Evolutionary conservation across 768 basidiomycete genomes (phyloP).

Genomic region (Lactarius quietus): DNA sequence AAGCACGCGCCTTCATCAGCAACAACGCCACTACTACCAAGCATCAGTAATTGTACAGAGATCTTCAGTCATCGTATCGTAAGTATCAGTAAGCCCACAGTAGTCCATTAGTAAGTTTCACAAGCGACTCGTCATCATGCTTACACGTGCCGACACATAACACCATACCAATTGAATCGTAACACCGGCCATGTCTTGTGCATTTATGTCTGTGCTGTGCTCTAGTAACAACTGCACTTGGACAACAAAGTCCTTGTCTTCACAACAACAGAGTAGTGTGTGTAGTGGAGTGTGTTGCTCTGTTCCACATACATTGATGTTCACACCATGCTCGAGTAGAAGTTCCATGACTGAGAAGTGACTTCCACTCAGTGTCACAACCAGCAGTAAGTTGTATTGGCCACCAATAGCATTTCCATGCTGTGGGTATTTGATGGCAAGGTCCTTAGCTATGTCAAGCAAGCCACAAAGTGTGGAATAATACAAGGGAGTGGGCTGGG

Average conservation of each 20-base stretch:
- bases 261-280: too few relatives aligned
- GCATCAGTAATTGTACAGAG: too few relatives aligned
- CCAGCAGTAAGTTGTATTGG: not conserved
- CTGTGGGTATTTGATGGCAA: not conserved
- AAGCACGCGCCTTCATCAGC: too few relatives aligned
- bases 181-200: not conserved
- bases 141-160: too few relatives aligned
- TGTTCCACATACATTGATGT: not conserved
- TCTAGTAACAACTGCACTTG: not conserved
- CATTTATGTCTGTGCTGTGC: not conserved
- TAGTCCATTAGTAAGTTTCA: too few relatives aligned
- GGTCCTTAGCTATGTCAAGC: not conserved
- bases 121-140: too few relatives aligned
- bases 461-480: not conserved
- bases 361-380: not conserved
- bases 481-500: not conserved
- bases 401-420: not conserved
- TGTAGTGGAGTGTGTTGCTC: not conserved
- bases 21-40: too few relatives aligned
- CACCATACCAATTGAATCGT: too few relatives aligned
- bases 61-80: too few relatives aligned
- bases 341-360: not conserved
- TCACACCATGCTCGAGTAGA: not conserved
- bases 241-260: too few relatives aligned
- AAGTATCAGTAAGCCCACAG: too few relatives aligned